Evolutionary conservation across 2,329 filamentous ascomycete genomes (phyloP), one percentile per base, ranked within the genome.

Genomic region (Beauveria sp.): DNA sequence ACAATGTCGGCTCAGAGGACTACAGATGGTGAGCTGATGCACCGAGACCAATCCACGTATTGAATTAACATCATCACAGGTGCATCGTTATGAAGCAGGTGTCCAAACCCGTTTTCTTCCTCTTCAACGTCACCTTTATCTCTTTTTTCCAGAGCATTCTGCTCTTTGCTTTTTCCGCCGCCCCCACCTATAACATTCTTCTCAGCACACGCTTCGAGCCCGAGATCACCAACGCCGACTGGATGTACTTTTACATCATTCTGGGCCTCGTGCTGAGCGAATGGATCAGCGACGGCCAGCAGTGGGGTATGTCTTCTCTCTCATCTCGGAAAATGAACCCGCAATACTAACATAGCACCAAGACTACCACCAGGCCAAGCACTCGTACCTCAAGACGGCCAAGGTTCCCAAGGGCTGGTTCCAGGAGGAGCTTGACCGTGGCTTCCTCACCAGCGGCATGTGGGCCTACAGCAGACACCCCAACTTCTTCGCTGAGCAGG

Each of bases 401-500:
- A 89, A 89, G 71, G 80, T 93, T 3, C 85, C 90, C 0, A 73
- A 76, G 5, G 81, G 76, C 24, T 92, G 82, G 73, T 82, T 80
- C 0, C 85, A 88, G 66, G 85, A 85, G 64, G 91, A 96, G 60
- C 83, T 99, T 28, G 91, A 97, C 66, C 89, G 93, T 43, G 95
- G 95, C 48, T 99, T 99, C 76, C 82, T 90, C 66, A 88, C 90
- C 9, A 85, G 82, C 5, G 95, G 95, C 0, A 79, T 99, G 8
- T 99, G 90, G 88, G 88, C 87, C 0, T 92, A 88, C 78, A 93
- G 89, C 67, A 84, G 95, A 51, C 96, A 99, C 73, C 95, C 95
- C 53, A 99, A 99, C 74, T 99, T 98, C 71, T 86, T 90, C 5
- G 91, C 90, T 5, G 95, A 99, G 76, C 95, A 98, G 76, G 80